Conservation (phyloP, 1,139 yeast species). For the Maudiozyma humilis region DNA sequence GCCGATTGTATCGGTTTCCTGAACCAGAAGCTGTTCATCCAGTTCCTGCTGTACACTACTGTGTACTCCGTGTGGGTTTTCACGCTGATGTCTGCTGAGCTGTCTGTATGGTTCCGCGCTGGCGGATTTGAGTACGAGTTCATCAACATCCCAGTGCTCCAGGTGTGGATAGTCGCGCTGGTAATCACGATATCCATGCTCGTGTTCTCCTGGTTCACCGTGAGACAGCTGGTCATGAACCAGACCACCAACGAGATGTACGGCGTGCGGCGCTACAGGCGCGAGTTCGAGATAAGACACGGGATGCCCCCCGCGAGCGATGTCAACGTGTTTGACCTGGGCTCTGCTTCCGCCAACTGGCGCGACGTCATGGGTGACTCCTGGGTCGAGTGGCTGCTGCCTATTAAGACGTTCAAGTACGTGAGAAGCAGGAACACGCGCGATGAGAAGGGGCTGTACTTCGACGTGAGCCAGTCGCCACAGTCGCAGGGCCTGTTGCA, state of each 20-base stretch:
- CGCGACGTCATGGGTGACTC: conserved; percentile 60
- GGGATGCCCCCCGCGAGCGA: conserved; percentile 34
- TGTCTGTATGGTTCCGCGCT: conserved; percentile 45
- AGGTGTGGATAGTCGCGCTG: conserved; percentile 50
- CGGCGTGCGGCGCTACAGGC: conserved; percentile 47
- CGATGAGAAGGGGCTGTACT: conserved; percentile 45
- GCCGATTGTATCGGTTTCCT: conserved; percentile 76
- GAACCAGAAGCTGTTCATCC: conserved; percentile 74
- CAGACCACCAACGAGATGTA: conserved; percentile 77
- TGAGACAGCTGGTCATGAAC: conserved; percentile 54
- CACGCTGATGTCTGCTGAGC: conserved; percentile 34
- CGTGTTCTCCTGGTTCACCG: conserved; percentile 50
- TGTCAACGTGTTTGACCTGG: conserved; percentile 70
- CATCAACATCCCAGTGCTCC: conserved; percentile 53
- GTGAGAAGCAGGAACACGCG: conserved; percentile 27
- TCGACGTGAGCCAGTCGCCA: conserved; percentile 38
- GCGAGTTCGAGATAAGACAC: conserved; percentile 38
- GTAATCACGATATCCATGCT: conserved; percentile 59
- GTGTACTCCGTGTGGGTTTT: conserved; percentile 41
- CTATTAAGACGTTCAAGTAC: conserved; percentile 37
- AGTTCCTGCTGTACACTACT: conserved; percentile 55
- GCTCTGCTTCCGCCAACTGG: conserved; percentile 51
- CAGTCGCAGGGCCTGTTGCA: conserved; percentile 37
- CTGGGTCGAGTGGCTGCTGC: conserved; percentile 64
- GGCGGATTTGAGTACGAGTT: conserved; percentile 36